These are phyloP conservation scores for Euryodendron excelsum DNA, from an alignment of 148 eudicot species.

Conservation along the genomic window DNA sequence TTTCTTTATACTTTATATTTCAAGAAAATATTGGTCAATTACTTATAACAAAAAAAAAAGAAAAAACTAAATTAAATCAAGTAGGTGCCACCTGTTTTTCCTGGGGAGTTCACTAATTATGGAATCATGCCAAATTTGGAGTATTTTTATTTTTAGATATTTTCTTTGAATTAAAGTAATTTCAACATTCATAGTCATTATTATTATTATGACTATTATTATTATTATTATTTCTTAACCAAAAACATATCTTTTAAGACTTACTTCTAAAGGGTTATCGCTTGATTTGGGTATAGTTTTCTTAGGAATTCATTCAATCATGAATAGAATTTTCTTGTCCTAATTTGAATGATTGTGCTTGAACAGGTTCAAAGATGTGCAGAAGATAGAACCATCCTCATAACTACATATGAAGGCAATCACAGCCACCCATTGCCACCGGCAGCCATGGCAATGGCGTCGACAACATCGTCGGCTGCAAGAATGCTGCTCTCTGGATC, in stretches of 20 bases:
- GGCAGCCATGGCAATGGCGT: constrained; percentile 66
- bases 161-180: too few species aligned
- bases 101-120: too few species aligned
- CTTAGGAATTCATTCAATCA: neutral
- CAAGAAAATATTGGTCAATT: neutral
- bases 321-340: neutral
- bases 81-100: neutral
- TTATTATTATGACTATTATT: too few species aligned
- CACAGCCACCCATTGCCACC: constrained; percentile 75
- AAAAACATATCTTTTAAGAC: too few species aligned
- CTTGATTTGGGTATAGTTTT: too few species aligned
- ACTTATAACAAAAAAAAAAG: too few species aligned
- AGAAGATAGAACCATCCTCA: constrained; percentile 53
- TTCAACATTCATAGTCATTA: too few species aligned
- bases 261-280: too few species aligned
- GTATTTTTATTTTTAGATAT: neutral
- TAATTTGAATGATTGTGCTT: neutral
- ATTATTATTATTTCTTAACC: too few species aligned
- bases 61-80: too few species aligned
- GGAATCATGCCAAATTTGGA: neutral
- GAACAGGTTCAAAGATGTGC: constrained; percentile 72
- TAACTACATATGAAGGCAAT: constrained; percentile 65
- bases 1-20: neutral
- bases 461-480: constrained; percentile 61
- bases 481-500: constrained; percentile 66